Percentiles rank a stretch among this genome's conserved stretches.
These are phyloP conservation scores for Chrysoporthe puriensis DNA, from an alignment of 2,329 filamentous ascomycete genomes.

Conservation along the genomic window DNA sequence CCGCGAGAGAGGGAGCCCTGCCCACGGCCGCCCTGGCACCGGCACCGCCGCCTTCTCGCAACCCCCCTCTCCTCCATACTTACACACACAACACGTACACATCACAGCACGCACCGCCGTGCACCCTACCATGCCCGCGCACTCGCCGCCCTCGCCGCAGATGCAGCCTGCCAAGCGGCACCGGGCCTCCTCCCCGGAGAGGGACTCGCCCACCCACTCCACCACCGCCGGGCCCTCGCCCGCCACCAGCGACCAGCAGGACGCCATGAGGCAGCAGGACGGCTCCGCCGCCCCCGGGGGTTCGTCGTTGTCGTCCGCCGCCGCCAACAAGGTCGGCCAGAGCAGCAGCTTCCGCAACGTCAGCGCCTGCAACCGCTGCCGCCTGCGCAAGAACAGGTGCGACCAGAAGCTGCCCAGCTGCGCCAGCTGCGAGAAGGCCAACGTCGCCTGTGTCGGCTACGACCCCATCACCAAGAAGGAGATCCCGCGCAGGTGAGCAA, in stretches of 20 bases:
- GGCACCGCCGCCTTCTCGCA: neutral
- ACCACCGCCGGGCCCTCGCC: constrained; percentile 44
- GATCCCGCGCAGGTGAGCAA: constrained; percentile 79
- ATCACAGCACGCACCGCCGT: neutral
- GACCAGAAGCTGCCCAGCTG: constrained; percentile 92
- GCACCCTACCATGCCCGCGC: constrained; percentile 46
- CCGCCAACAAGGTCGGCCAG: constrained; percentile 52
- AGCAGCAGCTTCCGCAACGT: constrained; percentile 81
- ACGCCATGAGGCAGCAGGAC: constrained; percentile 23
- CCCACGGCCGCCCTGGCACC: neutral
- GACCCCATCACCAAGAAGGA: constrained; percentile 96
- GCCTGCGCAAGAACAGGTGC: constrained; percentile 90
- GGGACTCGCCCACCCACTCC: constrained; percentile 44
- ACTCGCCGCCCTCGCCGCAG: constrained; percentile 53
- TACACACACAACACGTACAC: neutral
- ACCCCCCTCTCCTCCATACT: neutral
- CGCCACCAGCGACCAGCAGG: constrained; percentile 35
- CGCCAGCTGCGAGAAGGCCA: constrained; percentile 90
- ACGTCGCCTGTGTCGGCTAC: constrained; percentile 89
- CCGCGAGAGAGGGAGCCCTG: neutral
- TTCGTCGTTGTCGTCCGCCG: constrained; percentile 5
- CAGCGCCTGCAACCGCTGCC: constrained; percentile 91
- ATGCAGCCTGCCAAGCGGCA: constrained; percentile 61
- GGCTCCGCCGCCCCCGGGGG: constrained; percentile 34
- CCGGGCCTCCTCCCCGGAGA: constrained; percentile 57